Conservation (phyloP, 495 filamentous ascomycete species). For the Hypoxylon trugodes region DNA sequence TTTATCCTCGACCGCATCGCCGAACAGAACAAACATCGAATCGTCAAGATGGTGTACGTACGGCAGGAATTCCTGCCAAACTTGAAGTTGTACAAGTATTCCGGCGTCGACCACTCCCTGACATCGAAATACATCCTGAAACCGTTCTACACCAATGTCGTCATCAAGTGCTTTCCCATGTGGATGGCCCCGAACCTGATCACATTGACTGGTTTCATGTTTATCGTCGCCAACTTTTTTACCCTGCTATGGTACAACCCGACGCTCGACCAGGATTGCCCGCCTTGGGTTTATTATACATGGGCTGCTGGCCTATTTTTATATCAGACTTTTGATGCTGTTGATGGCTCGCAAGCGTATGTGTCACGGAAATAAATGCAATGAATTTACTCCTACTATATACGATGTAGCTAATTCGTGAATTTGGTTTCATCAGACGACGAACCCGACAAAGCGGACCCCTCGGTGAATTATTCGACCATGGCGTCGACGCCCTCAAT, state of each 20-base stretch:
- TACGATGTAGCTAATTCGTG: slow-evolving; percentile 27
- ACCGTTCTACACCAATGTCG: slow-evolving; percentile 95
- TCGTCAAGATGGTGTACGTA: slow-evolving; percentile 76
- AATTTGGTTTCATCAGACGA: slow-evolving; percentile 60
- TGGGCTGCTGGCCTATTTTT: slow-evolving; percentile 91
- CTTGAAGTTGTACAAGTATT: slow-evolving; percentile 91
- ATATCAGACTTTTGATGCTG: slow-evolving; percentile 98
- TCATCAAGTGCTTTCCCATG: slow-evolving; percentile 93
- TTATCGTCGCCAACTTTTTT: slow-evolving; percentile 89
- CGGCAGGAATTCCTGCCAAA: slow-evolving; percentile 89
- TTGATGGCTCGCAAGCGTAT: slow-evolving; percentile 92
- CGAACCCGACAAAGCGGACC: slow-evolving; percentile 93
- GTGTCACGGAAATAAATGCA: slow-evolving; percentile 39
- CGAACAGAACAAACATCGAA: slow-evolving; percentile 3
- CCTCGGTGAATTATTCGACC: slow-evolving; percentile 95
- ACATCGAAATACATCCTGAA: slow-evolving; percentile 91
- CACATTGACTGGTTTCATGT: slow-evolving; percentile 89
- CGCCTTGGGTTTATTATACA: slow-evolving; percentile 90
- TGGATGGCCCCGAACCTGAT: slow-evolving; percentile 90
- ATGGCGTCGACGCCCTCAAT: slow-evolving; percentile 96
- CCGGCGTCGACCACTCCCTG: slow-evolving; percentile 86
- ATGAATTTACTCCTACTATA: background rate
- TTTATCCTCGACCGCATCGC: background rate
- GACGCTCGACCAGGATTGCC: slow-evolving; percentile 91
- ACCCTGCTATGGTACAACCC: slow-evolving; percentile 97